These are phyloP conservation scores for Podila minutissima DNA, from an alignment of 192 early-diverging fungal species.

Conservation along the genomic window DNA sequence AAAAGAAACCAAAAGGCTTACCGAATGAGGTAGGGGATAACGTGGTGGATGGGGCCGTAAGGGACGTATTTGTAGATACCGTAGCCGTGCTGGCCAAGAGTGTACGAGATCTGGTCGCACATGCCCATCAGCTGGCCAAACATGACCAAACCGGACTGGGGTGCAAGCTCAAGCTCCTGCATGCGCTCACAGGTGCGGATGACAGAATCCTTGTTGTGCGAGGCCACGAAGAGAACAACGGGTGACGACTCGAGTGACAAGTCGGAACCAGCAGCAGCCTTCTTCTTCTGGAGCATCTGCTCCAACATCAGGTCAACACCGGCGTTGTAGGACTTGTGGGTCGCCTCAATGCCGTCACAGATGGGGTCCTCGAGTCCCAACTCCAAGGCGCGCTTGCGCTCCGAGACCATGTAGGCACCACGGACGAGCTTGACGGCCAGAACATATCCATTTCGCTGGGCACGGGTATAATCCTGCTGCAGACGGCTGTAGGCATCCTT, in stretches of 20 bases:
- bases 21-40: constrained; percentile 92
- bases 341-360: constrained; percentile 77
- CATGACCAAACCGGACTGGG: constrained; percentile 70
- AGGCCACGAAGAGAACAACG: constrained; percentile 84
- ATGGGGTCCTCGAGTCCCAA: constrained; percentile 84
- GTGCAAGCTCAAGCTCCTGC: constrained; percentile 63
- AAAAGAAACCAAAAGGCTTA: neutral
- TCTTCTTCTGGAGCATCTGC: constrained; percentile 46
- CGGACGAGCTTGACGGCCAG: constrained; percentile 86
- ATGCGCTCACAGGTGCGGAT: constrained; percentile 67
- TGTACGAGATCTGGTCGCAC: constrained; percentile 91
- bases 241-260: constrained; percentile 48
- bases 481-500: constrained; percentile 71
- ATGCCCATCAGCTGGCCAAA: constrained; percentile 96
- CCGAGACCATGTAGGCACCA: constrained; percentile 63
- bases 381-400: constrained; percentile 70
- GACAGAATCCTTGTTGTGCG: constrained; percentile 88
- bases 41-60: constrained; percentile 90
- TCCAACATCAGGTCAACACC: constrained; percentile 77
- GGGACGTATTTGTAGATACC: constrained; percentile 92
- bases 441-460: constrained; percentile 73
- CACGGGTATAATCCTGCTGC: constrained; percentile 70
- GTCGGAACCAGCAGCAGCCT: neutral
- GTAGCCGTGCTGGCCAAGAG: constrained; percentile 76
- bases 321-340: constrained; percentile 84